Conservation (phyloP, 129 eudicot species). For the Saposhnikovia divaricata region DNA sequence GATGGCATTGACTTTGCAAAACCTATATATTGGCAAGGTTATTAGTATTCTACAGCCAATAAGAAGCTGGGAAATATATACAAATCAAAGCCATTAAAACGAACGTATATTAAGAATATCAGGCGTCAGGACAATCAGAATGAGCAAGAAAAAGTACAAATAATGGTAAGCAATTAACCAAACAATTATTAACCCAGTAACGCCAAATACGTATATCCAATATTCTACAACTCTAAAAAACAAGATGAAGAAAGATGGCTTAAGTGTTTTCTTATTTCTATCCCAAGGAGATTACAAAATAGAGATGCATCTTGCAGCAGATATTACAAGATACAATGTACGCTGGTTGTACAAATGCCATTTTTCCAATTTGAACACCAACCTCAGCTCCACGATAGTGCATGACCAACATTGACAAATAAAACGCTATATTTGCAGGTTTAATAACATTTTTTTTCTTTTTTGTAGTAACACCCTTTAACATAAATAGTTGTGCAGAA, state of each 20-base stretch:
- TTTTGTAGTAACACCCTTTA: too few relatives aligned
- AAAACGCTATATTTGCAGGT: too few relatives aligned
- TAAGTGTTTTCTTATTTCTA: background rate
- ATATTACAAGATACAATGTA: background rate
- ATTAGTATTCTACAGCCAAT: background rate
- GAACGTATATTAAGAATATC: background rate
- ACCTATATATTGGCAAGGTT: slow-evolving; percentile 32
- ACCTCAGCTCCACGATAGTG: too few relatives aligned
- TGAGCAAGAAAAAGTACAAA: background rate
- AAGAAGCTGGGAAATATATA: too few relatives aligned
- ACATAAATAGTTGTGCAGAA: too few relatives aligned
- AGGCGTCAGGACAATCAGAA: background rate
- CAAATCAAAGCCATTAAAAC: background rate
- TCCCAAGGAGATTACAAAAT: background rate
- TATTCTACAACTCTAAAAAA: background rate
- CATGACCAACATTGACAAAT: too few relatives aligned
- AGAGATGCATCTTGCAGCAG: background rate
- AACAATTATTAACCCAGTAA: background rate
- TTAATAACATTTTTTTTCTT: too few relatives aligned
- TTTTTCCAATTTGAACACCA: background rate
- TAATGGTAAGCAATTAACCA: background rate
- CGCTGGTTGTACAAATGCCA: background rate
- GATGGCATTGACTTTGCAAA: slow-evolving; percentile 85
- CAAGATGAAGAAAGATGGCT: background rate
- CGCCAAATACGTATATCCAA: background rate